Conservation (phyloP, 176 grass and related monocot species). For the Zea luxurians region DNA sequence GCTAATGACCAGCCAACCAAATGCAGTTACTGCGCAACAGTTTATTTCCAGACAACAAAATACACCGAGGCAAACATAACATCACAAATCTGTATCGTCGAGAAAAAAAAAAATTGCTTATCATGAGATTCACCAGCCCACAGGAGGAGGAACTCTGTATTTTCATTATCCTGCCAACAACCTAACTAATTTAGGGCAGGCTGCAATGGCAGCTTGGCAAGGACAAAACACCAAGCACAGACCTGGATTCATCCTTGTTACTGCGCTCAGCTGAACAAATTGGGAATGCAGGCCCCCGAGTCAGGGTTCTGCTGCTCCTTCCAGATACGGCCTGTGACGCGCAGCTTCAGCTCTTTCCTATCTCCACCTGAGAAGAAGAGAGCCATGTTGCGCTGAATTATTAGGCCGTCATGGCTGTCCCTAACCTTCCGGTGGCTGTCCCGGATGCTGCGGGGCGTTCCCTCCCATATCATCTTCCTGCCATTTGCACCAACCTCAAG, state of each 20-base stretch:
- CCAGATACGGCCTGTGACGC: conserved; percentile 91
- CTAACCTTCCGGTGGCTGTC: conserved; percentile 90
- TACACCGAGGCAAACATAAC: background rate
- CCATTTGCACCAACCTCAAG: conserved; percentile 83
- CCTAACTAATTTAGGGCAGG: conserved; percentile 35
- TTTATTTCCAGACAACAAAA: background rate
- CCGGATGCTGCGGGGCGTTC: conserved; percentile 79
- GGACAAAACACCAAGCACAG: conserved; percentile 21
- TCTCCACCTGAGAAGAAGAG: conserved; percentile 96
- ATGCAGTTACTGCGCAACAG: background rate
- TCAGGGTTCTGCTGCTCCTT: conserved; percentile 78
- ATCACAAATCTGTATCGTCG: background rate
- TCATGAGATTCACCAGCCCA: conserved; percentile 36
- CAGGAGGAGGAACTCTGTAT: background rate
- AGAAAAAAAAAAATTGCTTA: background rate
- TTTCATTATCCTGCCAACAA: conserved; percentile 39
- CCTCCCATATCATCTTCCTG: conserved; percentile 86
- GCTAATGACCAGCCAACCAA: background rate
- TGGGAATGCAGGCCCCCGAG: conserved; percentile 69
- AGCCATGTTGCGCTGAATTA: conserved; percentile 92
- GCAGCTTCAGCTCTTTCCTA: conserved; percentile 86
- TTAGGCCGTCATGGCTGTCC: conserved; percentile 85
- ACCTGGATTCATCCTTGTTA: conserved; percentile 23
- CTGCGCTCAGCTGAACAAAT: conserved; percentile 61
- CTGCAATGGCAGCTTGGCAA: conserved; percentile 30